Base-by-base conservation (phyloP, 306 rosid species). In the Prunus armeniaca region DNA sequence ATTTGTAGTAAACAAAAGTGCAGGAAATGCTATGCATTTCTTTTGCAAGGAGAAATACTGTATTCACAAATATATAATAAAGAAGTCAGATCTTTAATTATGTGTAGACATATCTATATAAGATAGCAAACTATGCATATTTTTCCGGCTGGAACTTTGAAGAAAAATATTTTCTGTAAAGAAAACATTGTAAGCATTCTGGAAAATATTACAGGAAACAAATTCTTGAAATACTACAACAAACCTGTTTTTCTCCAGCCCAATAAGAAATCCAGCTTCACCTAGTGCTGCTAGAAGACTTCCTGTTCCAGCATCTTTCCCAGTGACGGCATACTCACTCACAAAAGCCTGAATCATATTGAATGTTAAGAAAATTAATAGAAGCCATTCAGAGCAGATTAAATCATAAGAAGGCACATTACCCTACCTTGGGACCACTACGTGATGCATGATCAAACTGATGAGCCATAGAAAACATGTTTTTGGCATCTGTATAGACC, bases 241-340 rank as follows among this genome's bases (percentile, higher is more conserved):
- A 77, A 76, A 93, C 98, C 98, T 93, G 92, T 91, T 91, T 71
- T 82, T 93, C 81, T 93, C 98, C 4, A 93, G 56, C 41, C 99
- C 97, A 73, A 95, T 85, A 65, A 95, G 96, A 80, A 92, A 95
- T 24, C 81, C 97, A 12, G 97, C 99, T 85, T 95, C 99, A 18
- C 84, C 97, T 57, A 92, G 68, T 79, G 90, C 92, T 43, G 97
- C 97, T 22, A 89, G 76, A 80, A 95, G 89, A 79, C 93, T 92
- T 87, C 99, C 99, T n/a, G 4, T 72, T 32, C 97, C 99, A 54
- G 92, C 99, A 74, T 79, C 89, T 69, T 82, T 84, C 78, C 87
- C 89, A 0, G 88, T 90, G 76, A 95, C 97, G 19, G 99, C 99
- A 83, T 95, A 93, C 67, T 93, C 98, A 46, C 98, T 91, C 20